Evolutionary conservation across 108 stramenopile species (phyloP), one percentile per base, ranked within the genome.

Genomic region (Nitzschia inconspicua): DNA sequence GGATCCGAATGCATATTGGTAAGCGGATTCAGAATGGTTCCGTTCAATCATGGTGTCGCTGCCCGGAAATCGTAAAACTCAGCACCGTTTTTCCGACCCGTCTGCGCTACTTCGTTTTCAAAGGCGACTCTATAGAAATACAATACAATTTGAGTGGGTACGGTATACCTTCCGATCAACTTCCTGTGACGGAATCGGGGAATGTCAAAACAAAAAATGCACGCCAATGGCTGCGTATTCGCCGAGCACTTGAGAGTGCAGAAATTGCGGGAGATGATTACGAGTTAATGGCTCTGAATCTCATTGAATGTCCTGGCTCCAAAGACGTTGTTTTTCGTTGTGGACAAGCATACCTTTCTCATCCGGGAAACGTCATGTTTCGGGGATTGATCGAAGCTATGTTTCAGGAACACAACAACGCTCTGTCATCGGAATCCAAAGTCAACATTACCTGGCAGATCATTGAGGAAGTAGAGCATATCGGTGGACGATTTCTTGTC

Each of bases 171-270:
- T 32, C 37, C 13, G 53, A 54, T 32, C 53, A 35, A 11, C 34
- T 54, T 36, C 53, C 53, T 36, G 23, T 54, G 13, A 54, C 53
- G 19, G 53, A 34, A 54, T 36, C 34, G 11, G 53, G 53, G 2
- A 54, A 54, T 28, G 53, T 54, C 5, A 54, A 54, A 22, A 54
- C 53, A n/a, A 32, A 54, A 20, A 54, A 54, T 28, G 23, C 37
- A 13, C 14, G 20, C 2, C 35, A 36, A 13, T 54, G 53, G 53
- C n/a, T 54, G 53, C 34, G 37, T 23, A 4, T 54, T 5, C 53
- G 53, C 16, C 34, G 14, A 2, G 19, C 31, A 14, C 7, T 36
- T 7, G 53, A 54, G 16, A 32, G 24, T 5, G 31, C 2, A 1
- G 24, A 18, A n/a, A 23, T 19, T 4, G 13, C 25, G 2, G 20